A percentile compares a stretch with the other conserved stretches of the same genome.
These are phyloP conservation scores for Ophiostoma himal-ulmi DNA, from an alignment of 2,329 filamentous ascomycete genomes.

Conservation along the genomic window DNA sequence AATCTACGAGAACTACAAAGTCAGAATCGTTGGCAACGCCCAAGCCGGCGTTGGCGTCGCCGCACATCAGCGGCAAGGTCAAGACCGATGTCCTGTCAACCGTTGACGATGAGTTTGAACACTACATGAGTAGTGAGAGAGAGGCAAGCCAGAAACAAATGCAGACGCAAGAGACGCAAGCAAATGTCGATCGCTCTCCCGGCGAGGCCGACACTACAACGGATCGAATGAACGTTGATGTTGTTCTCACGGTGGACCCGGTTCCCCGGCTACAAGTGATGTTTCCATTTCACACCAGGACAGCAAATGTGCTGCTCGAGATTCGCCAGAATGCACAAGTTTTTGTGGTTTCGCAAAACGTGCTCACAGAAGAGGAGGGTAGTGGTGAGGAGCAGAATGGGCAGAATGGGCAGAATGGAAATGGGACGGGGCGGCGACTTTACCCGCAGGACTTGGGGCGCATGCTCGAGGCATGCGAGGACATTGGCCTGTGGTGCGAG, in stretches of 20 bases:
- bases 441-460: conserved; percentile 41
- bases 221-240: conserved; percentile 40
- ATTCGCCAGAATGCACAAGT: conserved; percentile 56
- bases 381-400: conserved; percentile 8
- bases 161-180: no score
- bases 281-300: conserved; percentile 46
- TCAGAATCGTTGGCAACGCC: background rate
- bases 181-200: conserved; percentile 6
- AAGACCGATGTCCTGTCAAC: conserved; percentile 26
- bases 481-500: conserved; percentile 49
- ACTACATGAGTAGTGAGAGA: conserved; percentile 24
- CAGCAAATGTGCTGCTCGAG: conserved; percentile 51
- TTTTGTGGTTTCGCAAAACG: conserved; percentile 53
- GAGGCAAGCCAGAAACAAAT: background rate
- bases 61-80: background rate
- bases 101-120: conserved; percentile 29
- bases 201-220: background rate
- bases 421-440: conserved; percentile 34
- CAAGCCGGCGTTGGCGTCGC: background rate
- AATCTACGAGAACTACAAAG: background rate
- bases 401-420: conserved; percentile 25
- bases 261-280: conserved; percentile 47
- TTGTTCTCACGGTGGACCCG: conserved; percentile 48
- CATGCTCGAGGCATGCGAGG: conserved; percentile 46
- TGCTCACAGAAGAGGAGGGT: conserved; percentile 35